Evolutionary conservation across 2,329 filamentous ascomycete species (phyloP), one percentile per base, ranked within the genome.

Genomic region (Botrytis cinerea): DNA sequence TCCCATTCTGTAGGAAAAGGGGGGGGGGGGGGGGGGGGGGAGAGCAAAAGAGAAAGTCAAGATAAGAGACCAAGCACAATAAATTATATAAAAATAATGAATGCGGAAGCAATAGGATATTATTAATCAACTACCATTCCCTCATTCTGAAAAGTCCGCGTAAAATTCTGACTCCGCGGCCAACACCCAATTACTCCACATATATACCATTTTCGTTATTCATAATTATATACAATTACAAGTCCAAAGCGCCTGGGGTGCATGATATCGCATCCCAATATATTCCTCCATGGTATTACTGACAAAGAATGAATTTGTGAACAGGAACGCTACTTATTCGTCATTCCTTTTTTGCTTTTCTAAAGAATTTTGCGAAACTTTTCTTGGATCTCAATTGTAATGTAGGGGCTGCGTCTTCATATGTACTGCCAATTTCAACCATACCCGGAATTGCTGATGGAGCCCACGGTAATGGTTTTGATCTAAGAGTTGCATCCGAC

Each of bases 401-500:
- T 45, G 8, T 62, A 32, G 68, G 28, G 12, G 25, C 45, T 14
- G 14, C 2, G 12, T 68, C n/a, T 51, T 60, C 57, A 16, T 9
- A n/a, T n/a, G 57, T 51, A n/a, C 38, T 57, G 35, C 69, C 73
- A 6, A 74, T 73, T 12, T 74, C 73, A 12, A 69, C 63, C n/a
- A 69, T 35, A 28, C 73, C 70, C 2, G 62, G 51, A 25, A 74
- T 66, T 20, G 46, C 46, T 22, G 62, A 68, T 20, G 73, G 73
- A 6, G 73, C 46, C 70, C 69, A 59, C 25, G 73, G 73, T 45
- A 74, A 46, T 18, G 73, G 73, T 38, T 74, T 74, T 14, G 62
- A 28, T 54, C 45, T 43, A 43, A 32, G 51, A 32, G 63, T 71
- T 14, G 68, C 61, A 40, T 73, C 73, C 1, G 48, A 62, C 14